Base-by-base conservation (phyloP, 2,329 filamentous ascomycete species). In the Arthrobotrys entomopaga region DNA sequence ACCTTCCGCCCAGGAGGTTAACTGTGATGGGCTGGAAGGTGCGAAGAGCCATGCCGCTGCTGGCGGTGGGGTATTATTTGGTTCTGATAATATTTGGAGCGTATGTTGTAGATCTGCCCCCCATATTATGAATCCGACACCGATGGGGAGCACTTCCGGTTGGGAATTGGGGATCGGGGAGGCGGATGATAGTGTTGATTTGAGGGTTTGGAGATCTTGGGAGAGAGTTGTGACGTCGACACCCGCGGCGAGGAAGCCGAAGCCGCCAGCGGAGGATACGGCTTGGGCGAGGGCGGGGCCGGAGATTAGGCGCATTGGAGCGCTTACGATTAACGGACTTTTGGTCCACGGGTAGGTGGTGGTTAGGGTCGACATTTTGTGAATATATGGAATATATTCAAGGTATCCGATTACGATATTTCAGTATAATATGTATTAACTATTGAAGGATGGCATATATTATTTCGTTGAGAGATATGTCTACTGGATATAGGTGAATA, bases 221-320 rank as follows among this genome's bases (percentile, higher is more conserved):
- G 84, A 52, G 85, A 81, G 77, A 85, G 85, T 10, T 84, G 76
- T 77, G 42, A 58, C 52, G 46, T 69, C 65, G 38, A 58, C 48
- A 40, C 71, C 64, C 13, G 64, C 71, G 10, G 57, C 71, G n/a
- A 75, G 34, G 26, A 67, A 75, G 4, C 83, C 86, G 0, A 86
- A 74, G 2, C 85, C 85, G 3, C 85, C 84, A 34, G 86, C 85
- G 77, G 81, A 81, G 1, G 86, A 88, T 13, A 91, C 85, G 49
- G 87, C 85, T 34, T 88, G 82, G 1, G 89, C 87, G 2, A 92
- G 84, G 0, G 81, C 77, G 79, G 84, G 74, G 80, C 85, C 78
- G 80, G 84, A 77, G 84, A 91, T 87, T 40, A 88, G 83, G 52
- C 88, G 86, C 90, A 93, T 92, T 0, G 90, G 90, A 0, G 89